Evolutionary conservation across 495 filamentous ascomycete genomes (phyloP).

Genomic region (Talaromyces thailandensis): DNA sequence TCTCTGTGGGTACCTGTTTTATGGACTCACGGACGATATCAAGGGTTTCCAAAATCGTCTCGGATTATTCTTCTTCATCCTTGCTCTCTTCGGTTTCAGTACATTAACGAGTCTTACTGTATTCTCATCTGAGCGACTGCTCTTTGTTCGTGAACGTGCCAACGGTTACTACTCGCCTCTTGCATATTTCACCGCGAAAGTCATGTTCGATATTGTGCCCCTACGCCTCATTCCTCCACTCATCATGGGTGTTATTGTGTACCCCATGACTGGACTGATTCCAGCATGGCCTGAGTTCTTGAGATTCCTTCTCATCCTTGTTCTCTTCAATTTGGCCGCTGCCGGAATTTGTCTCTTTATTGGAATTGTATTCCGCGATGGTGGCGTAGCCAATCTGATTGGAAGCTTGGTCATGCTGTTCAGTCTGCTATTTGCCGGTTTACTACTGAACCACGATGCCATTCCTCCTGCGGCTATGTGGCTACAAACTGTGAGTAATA

Average conservation of each 20-base stretch:
- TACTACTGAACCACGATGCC: constrained; percentile 87
- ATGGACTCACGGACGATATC: constrained; percentile 90
- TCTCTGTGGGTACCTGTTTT: constrained; percentile 91
- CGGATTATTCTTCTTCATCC: constrained; percentile 96
- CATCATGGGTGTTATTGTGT: constrained; percentile 93
- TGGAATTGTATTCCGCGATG: constrained; percentile 87
- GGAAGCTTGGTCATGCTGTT: constrained; percentile 97
- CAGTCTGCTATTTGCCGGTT: constrained; percentile 84
- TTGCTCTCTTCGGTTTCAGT: constrained; percentile 93
- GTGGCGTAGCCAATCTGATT: constrained; percentile 88
- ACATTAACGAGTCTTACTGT: constrained; percentile 89
- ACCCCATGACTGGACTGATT: constrained; percentile 96
- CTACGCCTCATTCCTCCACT: constrained; percentile 90
- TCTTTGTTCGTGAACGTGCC: constrained; percentile 90
- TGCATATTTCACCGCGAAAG: constrained; percentile 93
- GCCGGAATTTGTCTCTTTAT: constrained; percentile 92
- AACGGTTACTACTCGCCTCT: constrained; percentile 97
- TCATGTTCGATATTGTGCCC: constrained; percentile 91
- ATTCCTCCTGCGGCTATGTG: constrained; percentile 78
- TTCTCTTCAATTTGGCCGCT: constrained; percentile 93
- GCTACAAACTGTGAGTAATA: constrained; percentile 64
- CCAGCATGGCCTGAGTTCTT: constrained; percentile 77
- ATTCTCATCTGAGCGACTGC: constrained; percentile 82
- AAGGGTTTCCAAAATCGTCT: constrained; percentile 96
- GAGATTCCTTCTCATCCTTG: constrained; percentile 82